Evolutionary conservation across 192 early-diverging fungal genomes (phyloP), one percentile per base, ranked within the genome.

Genomic region (Dissophora globulifera): DNA sequence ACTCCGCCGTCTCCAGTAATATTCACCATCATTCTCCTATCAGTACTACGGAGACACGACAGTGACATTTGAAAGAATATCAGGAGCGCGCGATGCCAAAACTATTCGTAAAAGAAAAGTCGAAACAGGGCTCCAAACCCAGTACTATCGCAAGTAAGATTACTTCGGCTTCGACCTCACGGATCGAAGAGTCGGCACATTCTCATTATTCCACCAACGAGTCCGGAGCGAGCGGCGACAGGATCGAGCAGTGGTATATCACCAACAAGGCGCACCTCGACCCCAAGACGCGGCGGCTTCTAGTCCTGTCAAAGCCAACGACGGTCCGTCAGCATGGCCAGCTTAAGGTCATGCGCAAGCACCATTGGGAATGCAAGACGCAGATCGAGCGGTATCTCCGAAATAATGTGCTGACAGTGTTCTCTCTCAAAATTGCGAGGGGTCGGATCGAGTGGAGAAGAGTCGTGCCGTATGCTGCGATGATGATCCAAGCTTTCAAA

Each of bases 161-260:
- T n/a, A n/a, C n/a, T n/a, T n/a, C n/a, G n/a, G n/a, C n/a, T n/a
- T n/a, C n/a, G n/a, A 5, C 7, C 35, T 13, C 13, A 38, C 35
- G 7, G 13, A 13, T 38, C 13, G 7, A 38, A 38, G 13, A 38
- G 6, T 38, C 35, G 11, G 50, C 16, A 22, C 31, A 10, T 25
- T 51, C 23, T 29, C 25, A 15, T 20, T 50, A 20, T 15, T 50
- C 47, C 19, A 40, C 31, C 42, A 71, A 62, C 27, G 43, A 48
- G 13, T 51, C 59, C 3, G 31, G 38, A 19, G 43, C 45, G 5
- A 25, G 16, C 22, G 57, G 48, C n/a, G 58, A 61, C 48, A 66
- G 57, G 22, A 54, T 76, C 22, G 72, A 76, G 32, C 50, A 66
- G 23, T 76, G 72, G 72, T 76, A 76, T 30, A 67, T 61, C 8